phyloP scores from a whole-genome alignment of 1,284 basidiomycete species.

The Chondrostereum purpureum region DNA sequence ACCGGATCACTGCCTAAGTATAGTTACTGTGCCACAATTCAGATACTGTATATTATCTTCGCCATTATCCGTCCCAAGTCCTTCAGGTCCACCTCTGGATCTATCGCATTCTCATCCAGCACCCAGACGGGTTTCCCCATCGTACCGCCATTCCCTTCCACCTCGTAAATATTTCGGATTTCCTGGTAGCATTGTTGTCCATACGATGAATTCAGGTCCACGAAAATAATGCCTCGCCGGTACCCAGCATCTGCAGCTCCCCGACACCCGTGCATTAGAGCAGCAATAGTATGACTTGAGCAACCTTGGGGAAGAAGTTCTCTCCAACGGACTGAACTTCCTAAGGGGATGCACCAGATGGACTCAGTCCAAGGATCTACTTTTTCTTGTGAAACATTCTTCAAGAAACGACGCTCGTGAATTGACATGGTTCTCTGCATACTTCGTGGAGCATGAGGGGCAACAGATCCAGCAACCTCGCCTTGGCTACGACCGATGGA shows the following conservation, averaged over 20 bases:
- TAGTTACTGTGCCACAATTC: too few species aligned
- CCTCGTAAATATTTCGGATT: neutral
- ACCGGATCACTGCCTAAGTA: too few species aligned
- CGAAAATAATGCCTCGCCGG: neutral
- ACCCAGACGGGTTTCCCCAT: neutral
- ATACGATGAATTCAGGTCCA: neutral
- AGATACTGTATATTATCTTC: neutral
- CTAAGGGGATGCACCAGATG: neutral
- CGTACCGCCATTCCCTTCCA: too few species aligned
- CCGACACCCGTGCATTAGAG: neutral
- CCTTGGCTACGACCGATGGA: too few species aligned
- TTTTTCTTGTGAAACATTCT: too few species aligned
- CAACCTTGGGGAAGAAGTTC: neutral
- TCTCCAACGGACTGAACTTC: neutral
- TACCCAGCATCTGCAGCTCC: neutral
- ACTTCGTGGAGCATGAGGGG: too few species aligned
- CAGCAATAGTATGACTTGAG: neutral
- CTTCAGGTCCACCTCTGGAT: neutral
- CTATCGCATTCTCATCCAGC: neutral
- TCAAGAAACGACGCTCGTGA: too few species aligned
- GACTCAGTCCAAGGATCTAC: neutral
- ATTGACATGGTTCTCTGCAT: too few species aligned
- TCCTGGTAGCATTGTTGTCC: neutral
- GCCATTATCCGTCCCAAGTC: neutral
- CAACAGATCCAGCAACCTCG: too few species aligned